Base-by-base conservation (phyloP, 768 basidiomycete species). In the Xanthoconium stramineum region DNA sequence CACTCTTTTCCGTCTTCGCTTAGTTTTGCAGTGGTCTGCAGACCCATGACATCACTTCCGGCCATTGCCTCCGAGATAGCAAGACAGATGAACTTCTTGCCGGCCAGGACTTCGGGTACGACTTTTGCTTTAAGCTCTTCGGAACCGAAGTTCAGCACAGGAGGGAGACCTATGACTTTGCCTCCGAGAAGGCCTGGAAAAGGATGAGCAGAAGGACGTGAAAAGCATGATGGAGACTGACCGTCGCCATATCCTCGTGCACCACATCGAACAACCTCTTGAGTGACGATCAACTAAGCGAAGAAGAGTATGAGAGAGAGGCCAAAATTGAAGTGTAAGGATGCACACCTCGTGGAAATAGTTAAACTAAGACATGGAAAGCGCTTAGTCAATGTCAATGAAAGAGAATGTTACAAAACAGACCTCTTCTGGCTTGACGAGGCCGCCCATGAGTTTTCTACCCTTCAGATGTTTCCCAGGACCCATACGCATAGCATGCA, bases 401-500 rank as follows among this genome's bases (percentile, higher is more conserved):
- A n/a, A 45, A 48, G 3, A 46, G n/a, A 24, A 32, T 11, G 17
- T 20, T 36, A 3, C 4, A 32, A 54, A 19, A 54, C 77, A 45
- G 45, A 84, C 85, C 73, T 88, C 81, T 68, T 92, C 89, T 1
- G 90, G 89, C 59, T 83, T 82, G 19, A 94, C 83, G 33, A 87
- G 65, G 5, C 89, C 93, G 54, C 77, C 80, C 78, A 91, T 84
- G 3, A 96, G 76, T 8, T 74, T 79, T n/a, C 80, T 77, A 2
- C 92, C 93, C 62, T 90, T 80, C 42, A 95, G 74, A 63, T 94
- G 93, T 64, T 88, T 86, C 36, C 90, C 91, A 0, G 95, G 95
- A 15, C 96, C 96, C 74, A 95, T 78, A 20, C 91, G 80, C 92
- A 97, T 96, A 14, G 91, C 90, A 67, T 92, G 89, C 19, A 98